Evolutionary conservation across 495 filamentous ascomycete genomes (phyloP).

Genomic region (Rusavskia elegans): DNA sequence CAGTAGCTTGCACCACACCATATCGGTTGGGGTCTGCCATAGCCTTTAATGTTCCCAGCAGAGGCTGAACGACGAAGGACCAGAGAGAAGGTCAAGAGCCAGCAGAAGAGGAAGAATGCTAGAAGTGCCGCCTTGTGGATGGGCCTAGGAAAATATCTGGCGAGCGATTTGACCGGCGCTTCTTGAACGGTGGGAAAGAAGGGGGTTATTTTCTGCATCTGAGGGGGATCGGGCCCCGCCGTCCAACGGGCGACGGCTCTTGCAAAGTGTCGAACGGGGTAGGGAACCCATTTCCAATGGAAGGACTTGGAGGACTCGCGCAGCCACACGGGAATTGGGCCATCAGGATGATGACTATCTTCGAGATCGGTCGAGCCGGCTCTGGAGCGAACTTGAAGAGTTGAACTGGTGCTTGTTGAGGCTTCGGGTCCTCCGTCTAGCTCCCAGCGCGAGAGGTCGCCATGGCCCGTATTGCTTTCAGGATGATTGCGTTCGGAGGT

Average conservation of each 20-base stretch:
- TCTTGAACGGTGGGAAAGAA: constrained; percentile 54
- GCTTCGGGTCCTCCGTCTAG: constrained; percentile 24
- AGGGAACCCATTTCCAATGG: constrained; percentile 35
- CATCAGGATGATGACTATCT: neutral
- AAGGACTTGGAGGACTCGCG: constrained; percentile 37
- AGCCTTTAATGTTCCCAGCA: constrained; percentile 50
- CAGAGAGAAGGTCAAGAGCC: constrained; percentile 57
- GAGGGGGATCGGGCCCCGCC: constrained; percentile 52
- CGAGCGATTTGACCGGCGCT: constrained; percentile 46
- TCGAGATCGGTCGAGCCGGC: constrained; percentile 1
- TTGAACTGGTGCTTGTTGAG: constrained; percentile 20
- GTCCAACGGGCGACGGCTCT: constrained; percentile 43
- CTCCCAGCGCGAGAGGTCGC: constrained; percentile 3
- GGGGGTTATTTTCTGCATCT: constrained; percentile 47
- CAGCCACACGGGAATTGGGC: constrained; percentile 31
- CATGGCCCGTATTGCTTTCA: neutral
- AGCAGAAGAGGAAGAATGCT: constrained; percentile 45
- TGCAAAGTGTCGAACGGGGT: constrained; percentile 31
- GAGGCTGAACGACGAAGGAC: constrained; percentile 48
- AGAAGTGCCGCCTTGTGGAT: constrained; percentile 43
- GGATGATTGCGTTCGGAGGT: neutral
- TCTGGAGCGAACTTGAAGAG: constrained; percentile 11
- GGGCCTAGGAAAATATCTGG: constrained; percentile 45
- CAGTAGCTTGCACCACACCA: constrained; percentile 49
- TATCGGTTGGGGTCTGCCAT: constrained; percentile 47